Percentiles rank a stretch among this genome's conserved stretches.
These are phyloP conservation scores for Sesbania bispinosa DNA, from an alignment of 306 rosid genomes.

Conservation along the genomic window DNA sequence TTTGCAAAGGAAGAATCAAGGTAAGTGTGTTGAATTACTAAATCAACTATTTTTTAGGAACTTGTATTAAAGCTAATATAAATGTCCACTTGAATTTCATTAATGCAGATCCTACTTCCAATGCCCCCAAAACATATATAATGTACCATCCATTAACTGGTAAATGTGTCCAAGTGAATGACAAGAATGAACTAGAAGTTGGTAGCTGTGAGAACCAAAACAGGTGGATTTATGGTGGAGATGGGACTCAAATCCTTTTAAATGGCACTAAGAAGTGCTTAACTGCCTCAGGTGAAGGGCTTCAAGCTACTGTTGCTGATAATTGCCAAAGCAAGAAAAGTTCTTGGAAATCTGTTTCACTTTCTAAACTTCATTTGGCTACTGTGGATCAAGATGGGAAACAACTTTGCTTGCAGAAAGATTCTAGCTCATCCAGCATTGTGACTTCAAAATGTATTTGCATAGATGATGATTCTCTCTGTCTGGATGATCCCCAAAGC, in stretches of 20 bases:
- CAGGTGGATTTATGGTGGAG: slow-evolving; percentile 29
- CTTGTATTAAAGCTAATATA: background rate
- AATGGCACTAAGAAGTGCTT: slow-evolving; percentile 18
- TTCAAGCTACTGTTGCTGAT: slow-evolving; percentile 23
- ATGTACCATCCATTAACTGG: slow-evolving; percentile 43
- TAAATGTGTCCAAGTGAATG: slow-evolving; percentile 36
- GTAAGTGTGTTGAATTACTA: slow-evolving; percentile 4
- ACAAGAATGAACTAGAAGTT: slow-evolving; percentile 36
- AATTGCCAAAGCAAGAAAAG: slow-evolving; percentile 32
- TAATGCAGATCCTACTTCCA: slow-evolving; percentile 50
- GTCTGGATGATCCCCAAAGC: slow-evolving; percentile 42
- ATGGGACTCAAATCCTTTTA: slow-evolving; percentile 14
- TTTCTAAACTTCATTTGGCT: slow-evolving; percentile 46
- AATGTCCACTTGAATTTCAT: background rate
- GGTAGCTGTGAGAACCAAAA: slow-evolving; percentile 30
- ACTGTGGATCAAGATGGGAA: slow-evolving; percentile 10
- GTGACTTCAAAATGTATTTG: slow-evolving; percentile 47
- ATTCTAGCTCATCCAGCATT: slow-evolving; percentile 31
- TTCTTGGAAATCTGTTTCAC: slow-evolving; percentile 37
- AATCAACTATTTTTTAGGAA: background rate
- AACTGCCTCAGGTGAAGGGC: slow-evolving; percentile 31
- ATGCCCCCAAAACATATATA: slow-evolving; percentile 13
- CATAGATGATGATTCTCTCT: slow-evolving; percentile 31
- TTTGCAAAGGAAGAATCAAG: slow-evolving; percentile 36
- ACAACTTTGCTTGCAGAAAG: slow-evolving; percentile 34